Evolutionary conservation across 2,329 filamentous ascomycete species (phyloP).

Genomic region (Claviceps pusilla): DNA sequence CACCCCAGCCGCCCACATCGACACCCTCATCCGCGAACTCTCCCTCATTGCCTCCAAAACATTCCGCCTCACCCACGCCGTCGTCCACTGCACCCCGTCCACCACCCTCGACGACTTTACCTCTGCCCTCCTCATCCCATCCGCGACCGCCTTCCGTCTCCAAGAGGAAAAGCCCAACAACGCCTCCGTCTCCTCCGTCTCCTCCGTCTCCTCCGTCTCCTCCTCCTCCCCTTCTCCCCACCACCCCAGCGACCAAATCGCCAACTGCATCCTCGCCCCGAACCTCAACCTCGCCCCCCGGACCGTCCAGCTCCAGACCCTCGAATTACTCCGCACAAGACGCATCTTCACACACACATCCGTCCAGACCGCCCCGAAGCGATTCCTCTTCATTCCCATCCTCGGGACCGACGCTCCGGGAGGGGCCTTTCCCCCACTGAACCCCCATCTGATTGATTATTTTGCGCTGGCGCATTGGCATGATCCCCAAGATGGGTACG

Average conservation of each 20-base stretch:
- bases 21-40: constrained; percentile 60
- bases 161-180: constrained; percentile 7
- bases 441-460: constrained; percentile 56
- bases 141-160: constrained; percentile 6
- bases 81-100: constrained; percentile 56
- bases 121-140: constrained; percentile 42
- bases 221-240: constrained; percentile 5
- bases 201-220: constrained; percentile 1
- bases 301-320: constrained; percentile 66
- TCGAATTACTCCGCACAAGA: constrained; percentile 64
- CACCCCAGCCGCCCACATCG: constrained; percentile 45
- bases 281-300: constrained; percentile 61
- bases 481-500: constrained; percentile 53
- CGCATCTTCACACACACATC: constrained; percentile 63
- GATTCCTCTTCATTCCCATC: constrained; percentile 70
- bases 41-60: constrained; percentile 53
- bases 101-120: constrained; percentile 75
- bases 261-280: constrained; percentile 69
- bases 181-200: constrained; percentile 5
- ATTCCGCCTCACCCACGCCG: constrained; percentile 56
- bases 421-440: constrained; percentile 27
- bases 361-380: constrained; percentile 57
- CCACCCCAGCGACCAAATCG: constrained; percentile 33
- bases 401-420: constrained; percentile 35
- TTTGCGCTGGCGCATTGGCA: constrained; percentile 85